Evolutionary conservation across 805 yeast genomes (phyloP).

Genomic region (Candida hungchunana): DNA sequence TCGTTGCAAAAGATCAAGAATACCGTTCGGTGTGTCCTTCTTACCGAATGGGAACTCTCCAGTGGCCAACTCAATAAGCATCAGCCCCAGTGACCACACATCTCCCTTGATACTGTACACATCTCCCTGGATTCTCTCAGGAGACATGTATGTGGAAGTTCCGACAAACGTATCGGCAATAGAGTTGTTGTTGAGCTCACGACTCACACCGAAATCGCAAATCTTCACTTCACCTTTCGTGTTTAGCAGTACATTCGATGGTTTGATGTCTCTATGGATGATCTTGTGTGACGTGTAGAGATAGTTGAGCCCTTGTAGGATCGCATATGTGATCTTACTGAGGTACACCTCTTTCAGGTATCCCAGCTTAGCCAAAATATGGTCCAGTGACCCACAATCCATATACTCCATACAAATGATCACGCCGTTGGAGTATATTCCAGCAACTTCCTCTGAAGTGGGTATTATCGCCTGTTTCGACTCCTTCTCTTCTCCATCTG

Average conservation of each 20-base stretch:
- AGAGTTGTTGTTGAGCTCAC: slow-evolving; percentile 81
- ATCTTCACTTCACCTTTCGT: slow-evolving; percentile 83
- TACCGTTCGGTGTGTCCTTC: slow-evolving; percentile 71
- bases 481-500: slow-evolving; percentile 1
- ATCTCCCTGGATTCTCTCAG: slow-evolving; percentile 95
- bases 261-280: slow-evolving; percentile 94
- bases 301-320: slow-evolving; percentile 76
- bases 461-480: slow-evolving; percentile 10
- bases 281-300: slow-evolving; percentile 80
- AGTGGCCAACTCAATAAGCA: slow-evolving; percentile 82
- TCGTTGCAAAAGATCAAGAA: slow-evolving; percentile 83
- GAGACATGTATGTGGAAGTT: slow-evolving; percentile 96
- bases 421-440: slow-evolving; percentile 51
- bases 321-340: slow-evolving; percentile 69
- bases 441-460: slow-evolving; percentile 18
- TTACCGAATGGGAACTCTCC: slow-evolving; percentile 79
- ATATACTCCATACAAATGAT: slow-evolving; percentile 94
- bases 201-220: slow-evolving; percentile 95
- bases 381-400: slow-evolving; percentile 91
- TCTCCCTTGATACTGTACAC: slow-evolving; percentile 93
- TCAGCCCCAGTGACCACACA: slow-evolving; percentile 93
- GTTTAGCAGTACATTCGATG: slow-evolving; percentile 86
- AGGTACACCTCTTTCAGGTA: slow-evolving; percentile 65
- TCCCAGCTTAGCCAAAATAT: slow-evolving; percentile 58
- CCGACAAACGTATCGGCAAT: slow-evolving; percentile 98